Base-by-base conservation (phyloP, 2,329 filamentous ascomycete genomes). In the Metarhizium anisopliae region DNA sequence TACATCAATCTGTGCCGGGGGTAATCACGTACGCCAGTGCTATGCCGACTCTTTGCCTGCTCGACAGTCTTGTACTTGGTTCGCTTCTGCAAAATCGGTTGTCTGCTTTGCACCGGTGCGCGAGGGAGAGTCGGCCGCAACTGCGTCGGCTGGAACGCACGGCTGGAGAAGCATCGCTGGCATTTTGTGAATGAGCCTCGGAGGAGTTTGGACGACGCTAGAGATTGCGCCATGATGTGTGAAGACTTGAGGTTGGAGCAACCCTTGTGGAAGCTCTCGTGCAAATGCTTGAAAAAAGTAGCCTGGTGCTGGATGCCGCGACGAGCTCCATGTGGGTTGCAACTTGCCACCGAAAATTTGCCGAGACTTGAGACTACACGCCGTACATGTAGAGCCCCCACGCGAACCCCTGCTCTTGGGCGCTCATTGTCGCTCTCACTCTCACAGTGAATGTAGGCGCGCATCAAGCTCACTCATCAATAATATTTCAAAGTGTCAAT, bases 21-120 rank as follows among this genome's bases (percentile, higher is more conserved):
- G 16, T 7, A 7, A 6, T 10, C 51, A 60, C 77, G 59, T 76
- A 81, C 78, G 56, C 81, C 81, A 53, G 78, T 79, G 59, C 77
- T 74, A 61, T 83, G 77, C 59, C 80, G 72, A 67, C 78, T 82
- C 71, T 79, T 81, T 50, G 79, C 78, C 70, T 84, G 76, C 63
- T 83, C 80, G 29, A 83, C 75, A 8, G 81, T 82, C 69, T 79
- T 81, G 63, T 64, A 71, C 58, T 74, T 74, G 25, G 69, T 70
- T 55, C 72, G 71, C 61, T 68, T 68, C 63, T 74, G 72, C 52
- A 64, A 63, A 38, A 71, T 64, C 2, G 68, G 65, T 59, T 69
- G 69, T 62, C 67, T 65, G 47, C 66, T 63, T 59, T 69, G 70
- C 38, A 68, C 50, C 47, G 67, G 57, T 7, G 60, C 58, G 58